Percentiles rank a stretch among this genome's conserved stretches.
phyloP scores from a whole-genome alignment of 495 filamentous ascomycete genomes.

The Daldinia decipiens region DNA sequence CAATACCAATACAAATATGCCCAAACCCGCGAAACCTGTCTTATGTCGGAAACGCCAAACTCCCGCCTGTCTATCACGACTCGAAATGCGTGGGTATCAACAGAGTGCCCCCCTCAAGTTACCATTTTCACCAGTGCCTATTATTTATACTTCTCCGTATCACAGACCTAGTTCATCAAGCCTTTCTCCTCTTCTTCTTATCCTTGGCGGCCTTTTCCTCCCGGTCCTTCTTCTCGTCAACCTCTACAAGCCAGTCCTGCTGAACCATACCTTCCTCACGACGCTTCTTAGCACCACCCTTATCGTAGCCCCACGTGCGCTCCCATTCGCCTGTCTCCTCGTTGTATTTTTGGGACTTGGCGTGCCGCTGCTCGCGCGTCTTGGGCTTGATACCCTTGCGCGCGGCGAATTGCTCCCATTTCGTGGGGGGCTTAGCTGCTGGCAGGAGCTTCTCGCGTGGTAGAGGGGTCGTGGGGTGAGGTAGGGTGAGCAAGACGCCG shows the following conservation, averaged over 20 bases:
- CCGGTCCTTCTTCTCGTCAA: slow-evolving; percentile 79
- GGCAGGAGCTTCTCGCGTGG: slow-evolving; percentile 94
- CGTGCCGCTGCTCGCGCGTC: slow-evolving; percentile 66
- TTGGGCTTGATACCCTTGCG: slow-evolving; percentile 94
- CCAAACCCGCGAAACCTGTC: slow-evolving; percentile 5
- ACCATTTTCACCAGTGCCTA: background rate
- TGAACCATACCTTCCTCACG: slow-evolving; percentile 59
- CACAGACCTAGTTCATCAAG: slow-evolving; percentile 52
- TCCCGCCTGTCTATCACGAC: slow-evolving; percentile 23
- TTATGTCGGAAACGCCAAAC: slow-evolving; percentile 31
- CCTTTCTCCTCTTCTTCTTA: slow-evolving; percentile 73
- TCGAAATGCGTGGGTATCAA: slow-evolving; percentile 41
- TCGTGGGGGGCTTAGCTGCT: slow-evolving; percentile 79
- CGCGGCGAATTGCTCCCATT: slow-evolving; percentile 93
- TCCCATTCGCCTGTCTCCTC: slow-evolving; percentile 88
- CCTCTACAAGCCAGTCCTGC: slow-evolving; percentile 87
- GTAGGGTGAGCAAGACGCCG: slow-evolving; percentile 81
- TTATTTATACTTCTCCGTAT: background rate
- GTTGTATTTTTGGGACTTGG: slow-evolving; percentile 80
- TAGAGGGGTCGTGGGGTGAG: slow-evolving; percentile 70
- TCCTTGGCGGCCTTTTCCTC: slow-evolving; percentile 68
- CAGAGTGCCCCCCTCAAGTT: slow-evolving; percentile 11
- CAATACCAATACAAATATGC: slow-evolving; percentile 37
- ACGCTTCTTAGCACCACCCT: slow-evolving; percentile 85
- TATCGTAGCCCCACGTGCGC: slow-evolving; percentile 88